Conservation (phyloP, 805 yeast species). For the Isabelozyma heimii region DNA sequence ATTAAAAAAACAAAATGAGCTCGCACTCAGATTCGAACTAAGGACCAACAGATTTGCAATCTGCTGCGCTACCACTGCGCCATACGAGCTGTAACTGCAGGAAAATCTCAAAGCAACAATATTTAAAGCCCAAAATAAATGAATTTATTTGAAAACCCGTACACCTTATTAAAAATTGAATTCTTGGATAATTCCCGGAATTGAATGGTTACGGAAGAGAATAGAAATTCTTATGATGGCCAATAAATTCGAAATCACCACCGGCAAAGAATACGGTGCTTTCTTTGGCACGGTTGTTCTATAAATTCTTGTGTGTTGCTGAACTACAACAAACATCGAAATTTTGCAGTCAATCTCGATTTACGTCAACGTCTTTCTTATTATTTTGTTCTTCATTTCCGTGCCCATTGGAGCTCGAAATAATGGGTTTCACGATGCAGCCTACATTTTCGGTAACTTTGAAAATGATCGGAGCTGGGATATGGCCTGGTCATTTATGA, state of each 20-base stretch:
- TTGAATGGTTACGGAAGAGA: too few species aligned
- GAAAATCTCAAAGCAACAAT: too few species aligned
- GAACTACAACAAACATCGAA: slow-evolving; percentile 57
- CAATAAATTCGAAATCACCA: slow-evolving; percentile 55
- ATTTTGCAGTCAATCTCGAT: slow-evolving; percentile 60
- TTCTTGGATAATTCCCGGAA: too few species aligned
- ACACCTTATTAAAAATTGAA: too few species aligned
- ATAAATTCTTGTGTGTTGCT: slow-evolving; percentile 51
- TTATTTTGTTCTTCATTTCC: slow-evolving; percentile 58
- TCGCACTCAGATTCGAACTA: slow-evolving; percentile 93
- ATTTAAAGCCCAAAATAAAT: too few species aligned
- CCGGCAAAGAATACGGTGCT: slow-evolving; percentile 59
- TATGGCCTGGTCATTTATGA: slow-evolving; percentile 42
- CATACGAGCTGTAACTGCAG: slow-evolving; percentile 48
- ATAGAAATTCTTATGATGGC: too few species aligned
- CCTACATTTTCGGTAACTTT: slow-evolving; percentile 42
- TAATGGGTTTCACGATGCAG: slow-evolving; percentile 12
- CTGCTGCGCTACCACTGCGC: slow-evolving; percentile 99
- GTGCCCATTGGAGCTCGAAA: slow-evolving; percentile 56
- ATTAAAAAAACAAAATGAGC: slow-evolving; percentile 36
- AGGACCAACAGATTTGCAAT: slow-evolving; percentile 99
- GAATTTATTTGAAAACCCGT: too few species aligned
- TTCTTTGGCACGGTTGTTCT: slow-evolving; percentile 58
- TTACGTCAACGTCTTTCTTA: slow-evolving; percentile 48
- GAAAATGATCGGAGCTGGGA: slow-evolving; percentile 52